Evolutionary conservation across 768 basidiomycete genomes (phyloP).

Genomic region (Mycena maculata): DNA sequence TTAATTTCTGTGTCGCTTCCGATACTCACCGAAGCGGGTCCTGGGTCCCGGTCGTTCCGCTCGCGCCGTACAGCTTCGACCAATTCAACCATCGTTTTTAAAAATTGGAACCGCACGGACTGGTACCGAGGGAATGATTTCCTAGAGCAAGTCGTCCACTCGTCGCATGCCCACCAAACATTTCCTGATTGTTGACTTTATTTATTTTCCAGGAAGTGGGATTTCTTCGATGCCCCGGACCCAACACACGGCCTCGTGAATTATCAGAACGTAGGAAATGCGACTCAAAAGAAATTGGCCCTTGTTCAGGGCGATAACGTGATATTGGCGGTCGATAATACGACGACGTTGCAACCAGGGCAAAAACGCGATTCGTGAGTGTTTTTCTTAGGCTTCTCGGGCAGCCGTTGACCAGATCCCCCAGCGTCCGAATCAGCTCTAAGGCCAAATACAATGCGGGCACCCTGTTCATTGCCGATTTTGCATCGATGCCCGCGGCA

Average conservation of each 20-base stretch:
- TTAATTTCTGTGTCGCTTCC: not conserved
- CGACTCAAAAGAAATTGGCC: not conserved
- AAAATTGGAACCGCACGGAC: not conserved
- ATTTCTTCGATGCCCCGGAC: not conserved
- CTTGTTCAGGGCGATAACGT: not conserved
- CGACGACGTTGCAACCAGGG: not conserved
- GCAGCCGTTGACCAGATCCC: not conserved
- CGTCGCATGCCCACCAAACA: not conserved
- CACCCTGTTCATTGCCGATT: constrained; percentile 2
- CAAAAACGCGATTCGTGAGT: not conserved
- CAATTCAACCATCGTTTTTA: not conserved
- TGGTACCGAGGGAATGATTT: not conserved
- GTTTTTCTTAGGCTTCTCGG: not conserved
- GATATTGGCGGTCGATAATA: constrained; percentile 11
- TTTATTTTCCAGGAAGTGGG: not conserved
- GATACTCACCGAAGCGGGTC: not conserved
- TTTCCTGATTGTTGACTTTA: not conserved
- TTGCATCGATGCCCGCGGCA: not conserved
- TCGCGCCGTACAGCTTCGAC: not conserved
- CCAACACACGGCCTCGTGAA: constrained; percentile 9
- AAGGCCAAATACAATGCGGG: not conserved
- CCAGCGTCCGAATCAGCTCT: constrained; percentile 17
- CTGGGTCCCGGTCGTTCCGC: not conserved
- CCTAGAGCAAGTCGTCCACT: not conserved
- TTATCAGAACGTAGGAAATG: not conserved